Evolutionary conservation across 1,284 basidiomycete genomes (phyloP).

Genomic region (Trametes versicolor): DNA sequence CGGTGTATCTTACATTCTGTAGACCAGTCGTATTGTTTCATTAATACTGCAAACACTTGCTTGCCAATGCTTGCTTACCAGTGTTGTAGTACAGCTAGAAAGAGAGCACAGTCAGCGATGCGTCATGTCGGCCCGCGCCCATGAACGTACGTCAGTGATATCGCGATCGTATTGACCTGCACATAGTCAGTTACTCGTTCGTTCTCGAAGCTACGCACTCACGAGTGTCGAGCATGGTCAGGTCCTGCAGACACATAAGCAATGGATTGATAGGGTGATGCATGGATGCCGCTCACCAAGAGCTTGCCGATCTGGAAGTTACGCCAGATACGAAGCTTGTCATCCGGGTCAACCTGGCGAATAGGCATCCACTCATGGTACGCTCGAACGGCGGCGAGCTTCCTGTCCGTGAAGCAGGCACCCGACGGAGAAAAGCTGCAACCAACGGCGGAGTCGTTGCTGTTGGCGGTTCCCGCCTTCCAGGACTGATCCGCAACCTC

Average conservation of each 20-base stretch:
- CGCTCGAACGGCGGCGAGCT: conserved; percentile 68
- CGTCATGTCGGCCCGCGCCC: not conserved
- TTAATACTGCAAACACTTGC: not conserved
- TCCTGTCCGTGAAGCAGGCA: conserved; percentile 70
- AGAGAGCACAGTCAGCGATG: not conserved
- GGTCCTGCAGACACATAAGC: conserved; percentile 45
- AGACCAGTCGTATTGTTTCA: not conserved
- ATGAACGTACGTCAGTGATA: conserved; percentile 60
- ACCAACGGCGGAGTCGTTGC: conserved; percentile 66
- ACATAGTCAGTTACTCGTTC: not conserved
- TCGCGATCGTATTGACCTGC: conserved; percentile 70
- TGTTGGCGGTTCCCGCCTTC: conserved; percentile 71
- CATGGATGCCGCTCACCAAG: conserved; percentile 40
- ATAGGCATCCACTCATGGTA: conserved; percentile 82
- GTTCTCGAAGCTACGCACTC: conserved; percentile 23
- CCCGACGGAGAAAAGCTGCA: conserved; percentile 65
- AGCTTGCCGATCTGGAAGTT: conserved; percentile 73
- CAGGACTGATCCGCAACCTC: conserved; percentile 71
- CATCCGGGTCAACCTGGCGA: conserved; percentile 66
- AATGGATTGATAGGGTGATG: not conserved
- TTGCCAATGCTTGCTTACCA: conserved; percentile 41
- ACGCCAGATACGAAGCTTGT: conserved; percentile 73
- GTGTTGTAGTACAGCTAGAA: conserved; percentile 65
- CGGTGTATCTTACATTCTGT: conserved; percentile 43
- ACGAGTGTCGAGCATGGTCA: conserved; percentile 73